These are phyloP conservation scores for barrel medic (Medicago truncatula) DNA, from an alignment of 306 rosid genomes.

Conservation along the genomic window MtrunA17r5.0-ANR NC_053049.1:48928001-48928500, in stretches of 20 bases:
- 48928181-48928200: constrained; percentile 90
- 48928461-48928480: constrained; percentile 86
- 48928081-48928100: neutral
- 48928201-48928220: constrained; percentile 83
- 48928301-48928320: constrained; percentile 38
- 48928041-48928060: neutral
- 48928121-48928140: neutral
- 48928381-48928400: constrained; percentile 88
- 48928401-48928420: constrained; percentile 94
- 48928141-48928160: constrained; percentile 1
- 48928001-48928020: constrained; percentile 6
- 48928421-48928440: constrained; percentile 67
- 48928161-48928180: constrained; percentile 84
- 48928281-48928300: constrained; percentile 96
- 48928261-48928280: constrained; percentile 84
- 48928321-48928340: constrained; percentile 8
- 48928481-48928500: constrained; percentile 64
- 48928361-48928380: neutral
- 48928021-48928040: neutral
- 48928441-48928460: constrained; percentile 64
- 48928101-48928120: neutral
- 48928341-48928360: neutral
- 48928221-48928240: constrained; percentile 55
- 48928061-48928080: neutral
- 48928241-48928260: constrained; percentile 79